These are phyloP conservation scores for Dactylellina parvicollis DNA, from an alignment of 2,329 filamentous ascomycete genomes.

Conservation along the genomic window DNA sequence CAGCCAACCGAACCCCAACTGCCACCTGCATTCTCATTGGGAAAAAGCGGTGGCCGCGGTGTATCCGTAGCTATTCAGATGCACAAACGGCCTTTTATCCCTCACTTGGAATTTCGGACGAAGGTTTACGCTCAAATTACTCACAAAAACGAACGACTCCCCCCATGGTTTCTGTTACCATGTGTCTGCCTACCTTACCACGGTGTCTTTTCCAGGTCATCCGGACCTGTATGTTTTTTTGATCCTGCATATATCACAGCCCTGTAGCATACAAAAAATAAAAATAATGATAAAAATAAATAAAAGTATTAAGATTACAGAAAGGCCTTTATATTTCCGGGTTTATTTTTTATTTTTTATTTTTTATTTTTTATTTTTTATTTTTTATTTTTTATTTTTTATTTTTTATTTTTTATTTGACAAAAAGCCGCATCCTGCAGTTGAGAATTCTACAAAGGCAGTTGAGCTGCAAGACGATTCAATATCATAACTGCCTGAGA, in stretches of 20 bases:
- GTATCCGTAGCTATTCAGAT: conserved; percentile 42
- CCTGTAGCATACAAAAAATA: no score
- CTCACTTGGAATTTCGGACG: conserved; percentile 33
- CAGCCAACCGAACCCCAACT: conserved; percentile 23
- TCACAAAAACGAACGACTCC: background rate
- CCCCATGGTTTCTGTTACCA: conserved; percentile 2
- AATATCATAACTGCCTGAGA: no score
- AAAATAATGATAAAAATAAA: no score
- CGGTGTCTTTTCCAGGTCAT: conserved; percentile 19
- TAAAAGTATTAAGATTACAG: no score
- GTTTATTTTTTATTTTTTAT: no score
- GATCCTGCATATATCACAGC: conserved; percentile 47
- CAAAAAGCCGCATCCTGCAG: no score
- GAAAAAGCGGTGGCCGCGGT: conserved; percentile 43
- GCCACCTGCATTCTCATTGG: conserved; percentile 27
- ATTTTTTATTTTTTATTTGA: no score
- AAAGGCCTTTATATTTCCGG: no score
- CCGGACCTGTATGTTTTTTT: conserved; percentile 13
- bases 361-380: no score
- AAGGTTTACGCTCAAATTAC: background rate
- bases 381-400: no score
- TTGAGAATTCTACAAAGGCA: no score
- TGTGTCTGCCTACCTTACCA: conserved; percentile 32
- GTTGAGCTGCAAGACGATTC: no score
- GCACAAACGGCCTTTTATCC: conserved; percentile 52